Conservation (phyloP, 768 basidiomycete genomes). For the Mycena vitilis region DNA sequence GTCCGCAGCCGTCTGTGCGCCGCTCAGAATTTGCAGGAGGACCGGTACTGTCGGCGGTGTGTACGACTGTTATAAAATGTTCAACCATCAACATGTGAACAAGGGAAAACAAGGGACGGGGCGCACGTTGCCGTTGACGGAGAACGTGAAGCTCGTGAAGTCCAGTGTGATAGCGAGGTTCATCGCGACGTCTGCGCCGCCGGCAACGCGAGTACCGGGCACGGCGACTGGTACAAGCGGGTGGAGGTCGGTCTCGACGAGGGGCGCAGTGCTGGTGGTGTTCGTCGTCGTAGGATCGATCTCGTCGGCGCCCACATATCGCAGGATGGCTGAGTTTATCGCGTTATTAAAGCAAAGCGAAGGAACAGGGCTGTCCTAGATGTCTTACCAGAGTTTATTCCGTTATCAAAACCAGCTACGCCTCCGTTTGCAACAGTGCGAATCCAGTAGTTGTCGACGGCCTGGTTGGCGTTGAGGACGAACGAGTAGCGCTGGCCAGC, state of each 20-base stretch:
- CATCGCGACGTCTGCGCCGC: conserved; percentile 27
- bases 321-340: conserved; percentile 64
- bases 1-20: conserved; percentile 21
- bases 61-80: conserved; percentile 34
- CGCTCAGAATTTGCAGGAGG: conserved; percentile 36
- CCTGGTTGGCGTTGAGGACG: conserved; percentile 59
- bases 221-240: conserved; percentile 40
- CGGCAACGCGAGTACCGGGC: conserved; percentile 43
- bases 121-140: conserved; percentile 22
- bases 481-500: conserved; percentile 55
- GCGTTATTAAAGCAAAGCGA: too few species aligned
- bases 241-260: conserved; percentile 56
- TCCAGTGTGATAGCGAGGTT: conserved; percentile 27
- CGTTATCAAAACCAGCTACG: too few species aligned
- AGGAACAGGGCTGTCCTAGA: too few species aligned
- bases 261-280: conserved; percentile 37
- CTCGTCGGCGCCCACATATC: conserved; percentile 57
- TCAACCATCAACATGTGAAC: neutral
- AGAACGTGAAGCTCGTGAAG: conserved; percentile 16
- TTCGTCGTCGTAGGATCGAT: conserved; percentile 40
- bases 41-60: conserved; percentile 20
- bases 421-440: conserved; percentile 48
- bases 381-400: too few species aligned
- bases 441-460: conserved; percentile 65
- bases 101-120: neutral